phyloP scores from a whole-genome alignment of 2,329 filamentous ascomycete genomes.

The Massarina eburnea region DNA sequence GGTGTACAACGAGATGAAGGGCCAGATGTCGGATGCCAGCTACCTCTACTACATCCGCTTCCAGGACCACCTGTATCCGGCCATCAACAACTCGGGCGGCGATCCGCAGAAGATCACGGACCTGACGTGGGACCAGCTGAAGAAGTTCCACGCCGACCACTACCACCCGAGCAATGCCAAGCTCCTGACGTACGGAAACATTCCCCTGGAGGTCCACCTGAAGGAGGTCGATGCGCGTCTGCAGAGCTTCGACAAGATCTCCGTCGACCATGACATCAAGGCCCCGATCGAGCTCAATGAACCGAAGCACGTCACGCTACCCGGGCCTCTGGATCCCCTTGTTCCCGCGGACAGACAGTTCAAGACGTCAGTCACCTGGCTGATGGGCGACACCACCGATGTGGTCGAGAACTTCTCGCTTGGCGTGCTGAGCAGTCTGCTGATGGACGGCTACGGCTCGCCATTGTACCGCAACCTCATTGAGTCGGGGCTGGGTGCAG shows the following conservation, averaged over 20 bases:
- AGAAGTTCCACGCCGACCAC: constrained; percentile 84
- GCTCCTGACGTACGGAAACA: constrained; percentile 91
- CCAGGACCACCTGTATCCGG: constrained; percentile 90
- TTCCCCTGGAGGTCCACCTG: constrained; percentile 81
- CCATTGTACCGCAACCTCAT: constrained; percentile 87
- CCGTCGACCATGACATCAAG: constrained; percentile 72
- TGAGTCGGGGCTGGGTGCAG: constrained; percentile 84
- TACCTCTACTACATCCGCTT: constrained; percentile 96
- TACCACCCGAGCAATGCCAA: constrained; percentile 98
- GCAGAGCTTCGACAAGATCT: constrained; percentile 69
- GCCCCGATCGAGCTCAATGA: constrained; percentile 72
- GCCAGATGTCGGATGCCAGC: constrained; percentile 95
- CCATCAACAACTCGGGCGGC: constrained; percentile 93
- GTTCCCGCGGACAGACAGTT: constrained; percentile 83
- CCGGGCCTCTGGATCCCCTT: constrained; percentile 83
- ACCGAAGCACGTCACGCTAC: constrained; percentile 68
- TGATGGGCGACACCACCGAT: constrained; percentile 79
- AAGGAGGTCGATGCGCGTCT: constrained; percentile 76
- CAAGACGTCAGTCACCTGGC: constrained; percentile 93
- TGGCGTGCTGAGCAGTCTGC: constrained; percentile 75
- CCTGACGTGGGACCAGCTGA: constrained; percentile 86
- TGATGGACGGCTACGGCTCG: constrained; percentile 94
- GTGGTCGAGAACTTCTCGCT: constrained; percentile 87
- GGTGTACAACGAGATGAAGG: constrained; percentile 99
- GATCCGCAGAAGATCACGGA: constrained; percentile 97